Evolutionary conservation across 352 stramenopile genomes (phyloP), one percentile per base, ranked within the genome.

Genomic region (Globisporangium nodosum): DNA sequence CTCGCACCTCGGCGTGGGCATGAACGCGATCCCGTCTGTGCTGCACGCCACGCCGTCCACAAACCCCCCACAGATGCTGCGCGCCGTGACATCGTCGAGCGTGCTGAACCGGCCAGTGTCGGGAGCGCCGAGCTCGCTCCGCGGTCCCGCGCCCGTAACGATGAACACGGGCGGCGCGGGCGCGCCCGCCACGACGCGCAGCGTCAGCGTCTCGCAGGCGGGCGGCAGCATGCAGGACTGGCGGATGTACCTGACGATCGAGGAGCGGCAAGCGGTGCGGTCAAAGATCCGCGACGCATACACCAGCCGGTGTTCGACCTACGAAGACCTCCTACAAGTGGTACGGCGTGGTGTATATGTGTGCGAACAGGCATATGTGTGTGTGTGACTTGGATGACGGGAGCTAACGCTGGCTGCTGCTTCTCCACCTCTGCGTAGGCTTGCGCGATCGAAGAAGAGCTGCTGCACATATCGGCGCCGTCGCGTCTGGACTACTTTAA

Each of bases 401-500:
- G 9, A 37, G 33, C 33, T 37, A 11, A 37, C 33, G 33, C 9
- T 1, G 33, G 5, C 39, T 39, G 16, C 11, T 35, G n/a, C 24
- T 42, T 18, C 7, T 48, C 30, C 1, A 5, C 35, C 7, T 58
- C 43, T 27, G 12, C 24, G 3, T 63, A 95, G 85, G 85, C 83
- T 20, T 92, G 78, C 51, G 87, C 87, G 37, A 96, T 96, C 66
- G 85, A 96, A 64, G 87, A 96, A 51, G 87, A 96, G 58, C 65
- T 96, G 64, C 68, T 96, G 54, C 87, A 96, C 60, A 96, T 96
- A 54, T 91, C 87, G 53, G 84, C 87, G 33, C 87, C 84, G 58
- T 94, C 84, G 57, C 79, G 87, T 59, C 70, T 96, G 8, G 87
- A 96, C 59, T 96, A 96, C 74, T 96, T 96, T 54, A 96, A 96